Conservation (phyloP, 2,329 filamentous ascomycete species). For the Berkeleyomyces basicola region DNA sequence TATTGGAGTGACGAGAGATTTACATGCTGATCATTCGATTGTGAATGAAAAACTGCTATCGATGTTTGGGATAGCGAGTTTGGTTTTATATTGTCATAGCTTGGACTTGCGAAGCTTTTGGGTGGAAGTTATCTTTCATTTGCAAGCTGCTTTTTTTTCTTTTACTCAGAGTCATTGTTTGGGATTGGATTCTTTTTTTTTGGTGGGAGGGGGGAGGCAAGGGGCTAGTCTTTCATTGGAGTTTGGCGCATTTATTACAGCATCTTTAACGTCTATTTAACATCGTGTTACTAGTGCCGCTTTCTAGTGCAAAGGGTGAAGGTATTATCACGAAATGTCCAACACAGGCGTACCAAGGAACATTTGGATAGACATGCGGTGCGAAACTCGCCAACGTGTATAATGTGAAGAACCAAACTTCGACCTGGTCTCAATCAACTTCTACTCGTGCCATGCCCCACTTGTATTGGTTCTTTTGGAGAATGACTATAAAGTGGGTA, state of each 20-base stretch:
- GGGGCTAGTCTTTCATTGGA: background rate
- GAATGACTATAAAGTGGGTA: too few relatives aligned
- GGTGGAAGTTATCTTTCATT: background rate
- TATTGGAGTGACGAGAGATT: background rate
- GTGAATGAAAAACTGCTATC: background rate
- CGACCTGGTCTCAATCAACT: too few relatives aligned
- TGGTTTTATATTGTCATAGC: background rate
- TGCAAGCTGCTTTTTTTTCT: background rate
- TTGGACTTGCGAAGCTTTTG: background rate
- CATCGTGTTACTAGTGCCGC: too few relatives aligned
- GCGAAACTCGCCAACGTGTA: too few relatives aligned
- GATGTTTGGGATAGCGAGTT: background rate
- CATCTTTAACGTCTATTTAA: background rate
- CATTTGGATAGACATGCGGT: too few relatives aligned
- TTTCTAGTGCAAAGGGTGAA: too few relatives aligned
- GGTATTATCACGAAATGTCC: background rate
- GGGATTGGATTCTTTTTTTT: background rate
- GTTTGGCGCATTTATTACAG: background rate
- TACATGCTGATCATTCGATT: background rate
- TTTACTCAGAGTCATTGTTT: background rate
- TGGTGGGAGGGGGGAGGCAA: background rate
- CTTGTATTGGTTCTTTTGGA: too few relatives aligned
- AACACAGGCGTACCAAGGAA: background rate
- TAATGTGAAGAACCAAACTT: too few relatives aligned
- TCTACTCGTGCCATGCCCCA: too few relatives aligned